phyloP scores from a whole-genome alignment of 768 basidiomycete species.

The Leccinum imitatum region DNA sequence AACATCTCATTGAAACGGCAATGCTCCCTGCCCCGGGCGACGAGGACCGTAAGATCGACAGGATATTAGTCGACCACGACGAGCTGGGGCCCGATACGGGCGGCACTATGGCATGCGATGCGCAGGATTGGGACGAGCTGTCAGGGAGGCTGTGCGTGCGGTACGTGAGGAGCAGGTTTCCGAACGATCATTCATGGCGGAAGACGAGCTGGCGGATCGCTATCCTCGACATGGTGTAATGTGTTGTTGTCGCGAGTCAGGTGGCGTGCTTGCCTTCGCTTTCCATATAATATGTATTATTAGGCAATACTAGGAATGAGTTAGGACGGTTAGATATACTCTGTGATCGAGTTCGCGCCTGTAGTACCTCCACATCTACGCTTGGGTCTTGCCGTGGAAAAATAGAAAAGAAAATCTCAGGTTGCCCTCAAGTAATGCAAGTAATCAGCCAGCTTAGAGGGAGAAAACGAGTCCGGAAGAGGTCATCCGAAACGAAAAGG shows the following conservation, averaged over 20 bases:
- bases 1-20: conserved; percentile 25
- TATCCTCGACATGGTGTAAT: conserved; percentile 28
- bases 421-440: too few species aligned
- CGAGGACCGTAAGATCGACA: conserved; percentile 20
- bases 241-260: not conserved
- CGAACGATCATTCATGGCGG: conserved; percentile 26
- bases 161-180: conserved; percentile 20
- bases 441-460: too few species aligned
- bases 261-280: not conserved
- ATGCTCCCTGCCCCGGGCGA: conserved; percentile 16
- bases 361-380: too few species aligned
- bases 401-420: not conserved
- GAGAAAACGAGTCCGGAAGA: too few species aligned
- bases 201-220: conserved; percentile 23
- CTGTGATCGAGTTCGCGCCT: not conserved
- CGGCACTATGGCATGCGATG: conserved; percentile 16
- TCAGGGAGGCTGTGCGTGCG: conserved; percentile 31
- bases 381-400: not conserved
- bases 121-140: conserved; percentile 35
- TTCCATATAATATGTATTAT: not conserved
- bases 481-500: too few species aligned
- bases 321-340: not conserved
- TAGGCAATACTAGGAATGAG: not conserved
- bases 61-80: conserved; percentile 24
- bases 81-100: conserved; percentile 13